Conservation (phyloP, 208 protist species). For the Acanthamoeba castellanii region DNA sequence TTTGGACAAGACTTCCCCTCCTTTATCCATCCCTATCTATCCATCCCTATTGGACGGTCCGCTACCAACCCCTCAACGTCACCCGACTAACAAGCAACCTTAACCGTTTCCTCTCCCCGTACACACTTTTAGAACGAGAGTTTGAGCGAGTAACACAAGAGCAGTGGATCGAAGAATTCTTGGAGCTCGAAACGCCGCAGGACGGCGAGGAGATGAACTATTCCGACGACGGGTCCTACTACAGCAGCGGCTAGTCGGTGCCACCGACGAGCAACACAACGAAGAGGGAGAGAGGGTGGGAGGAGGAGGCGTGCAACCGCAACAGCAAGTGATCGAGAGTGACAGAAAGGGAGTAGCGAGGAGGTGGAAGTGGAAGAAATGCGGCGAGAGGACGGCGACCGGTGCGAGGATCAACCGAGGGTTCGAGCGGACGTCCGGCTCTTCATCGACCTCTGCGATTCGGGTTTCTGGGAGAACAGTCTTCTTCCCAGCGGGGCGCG, state of each 20-base stretch:
- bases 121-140: neutral
- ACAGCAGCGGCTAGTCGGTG: neutral
- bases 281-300: neutral
- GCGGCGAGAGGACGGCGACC: neutral
- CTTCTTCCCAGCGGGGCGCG: too few relatives aligned
- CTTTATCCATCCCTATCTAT: slow-evolving; percentile 5
- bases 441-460: too few relatives aligned
- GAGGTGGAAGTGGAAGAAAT: neutral
- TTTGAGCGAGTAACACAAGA: neutral
- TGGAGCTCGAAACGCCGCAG: neutral
- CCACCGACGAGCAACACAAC: neutral
- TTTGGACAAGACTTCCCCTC: neutral
- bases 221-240: neutral
- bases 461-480: too few relatives aligned
- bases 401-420: neutral
- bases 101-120: neutral
- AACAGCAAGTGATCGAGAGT: neutral
- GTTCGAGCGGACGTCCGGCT: neutral
- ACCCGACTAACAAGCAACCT: neutral
- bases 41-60: neutral
- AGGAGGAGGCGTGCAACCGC: neutral
- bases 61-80: neutral
- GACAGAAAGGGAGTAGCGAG: neutral
- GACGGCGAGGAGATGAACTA: neutral
- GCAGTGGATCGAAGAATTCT: slow-evolving; percentile 27